Conservation (phyloP, 2,329 filamentous ascomycete genomes). For the Cordyceps cateniannulata region DNA sequence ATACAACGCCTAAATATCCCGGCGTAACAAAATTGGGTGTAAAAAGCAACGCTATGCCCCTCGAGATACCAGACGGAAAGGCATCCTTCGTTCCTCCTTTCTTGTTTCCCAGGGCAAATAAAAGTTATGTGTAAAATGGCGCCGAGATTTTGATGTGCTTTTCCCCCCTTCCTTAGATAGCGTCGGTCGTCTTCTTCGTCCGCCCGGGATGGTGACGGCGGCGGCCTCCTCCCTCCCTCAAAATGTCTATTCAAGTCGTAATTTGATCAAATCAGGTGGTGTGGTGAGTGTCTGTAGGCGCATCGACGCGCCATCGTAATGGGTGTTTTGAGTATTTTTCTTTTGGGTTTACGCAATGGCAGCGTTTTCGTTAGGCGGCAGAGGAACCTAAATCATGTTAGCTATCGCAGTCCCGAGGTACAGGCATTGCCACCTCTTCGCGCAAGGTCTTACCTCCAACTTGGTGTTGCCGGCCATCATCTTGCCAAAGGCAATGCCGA, state of each 20-base stretch:
- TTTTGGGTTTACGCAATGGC: slow-evolving; percentile 23
- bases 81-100: neutral
- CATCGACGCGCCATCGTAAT: neutral
- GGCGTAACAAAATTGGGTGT: slow-evolving; percentile 5
- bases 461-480: slow-evolving; percentile 88
- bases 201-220: neutral
- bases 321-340: neutral
- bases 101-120: neutral
- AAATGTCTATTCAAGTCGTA: slow-evolving; percentile 10
- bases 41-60: slow-evolving; percentile 12
- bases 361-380: slow-evolving; percentile 24
- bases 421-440: neutral
- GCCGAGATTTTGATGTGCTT: neutral
- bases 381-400: slow-evolving; percentile 18
- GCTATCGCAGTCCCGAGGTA: neutral
- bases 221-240: neutral
- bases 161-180: neutral
- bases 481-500: slow-evolving; percentile 90
- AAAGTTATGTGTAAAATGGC: slow-evolving; percentile 7
- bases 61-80: neutral
- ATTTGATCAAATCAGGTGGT: slow-evolving; percentile 9
- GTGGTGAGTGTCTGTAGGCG: slow-evolving; percentile 9
- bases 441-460: slow-evolving; percentile 53
- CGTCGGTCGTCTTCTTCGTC: neutral
- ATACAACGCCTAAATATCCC: slow-evolving; percentile 10